These are phyloP conservation scores for Straminergon stramineum DNA, from an alignment of 225 moss, liverwort and hornwort genomes.

Conservation along the genomic window DNA sequence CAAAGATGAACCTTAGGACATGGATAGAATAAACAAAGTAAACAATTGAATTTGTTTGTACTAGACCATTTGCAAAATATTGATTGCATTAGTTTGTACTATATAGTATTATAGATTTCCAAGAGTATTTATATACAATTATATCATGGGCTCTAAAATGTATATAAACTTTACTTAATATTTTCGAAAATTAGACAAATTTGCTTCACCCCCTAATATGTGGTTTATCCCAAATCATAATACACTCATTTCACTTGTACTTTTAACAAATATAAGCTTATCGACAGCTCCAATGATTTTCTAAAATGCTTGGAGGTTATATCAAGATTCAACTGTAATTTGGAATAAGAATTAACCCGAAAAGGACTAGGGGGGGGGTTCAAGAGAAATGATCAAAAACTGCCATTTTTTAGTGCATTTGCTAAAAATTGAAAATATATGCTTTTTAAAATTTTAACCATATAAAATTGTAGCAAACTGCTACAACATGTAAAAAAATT, in stretches of 20 bases:
- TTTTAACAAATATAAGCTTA: not conserved
- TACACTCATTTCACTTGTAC: not conserved
- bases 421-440: not conserved
- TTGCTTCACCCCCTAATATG: not conserved
- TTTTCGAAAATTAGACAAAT: not conserved
- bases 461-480: not conserved
- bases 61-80: fast-evolving
- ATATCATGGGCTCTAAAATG: fast-evolving
- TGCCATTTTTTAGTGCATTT: not conserved
- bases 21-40: not conserved
- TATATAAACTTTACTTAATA: not conserved
- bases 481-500: not conserved
- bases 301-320: fast-evolving
- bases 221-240: not conserved
- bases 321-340: not conserved
- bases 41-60: not conserved
- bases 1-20: not conserved
- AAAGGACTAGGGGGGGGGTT: fast-evolving
- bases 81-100: not conserved
- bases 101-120: fast-evolving
- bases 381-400: not conserved
- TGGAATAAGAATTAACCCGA: not conserved
- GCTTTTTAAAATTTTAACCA: not conserved
- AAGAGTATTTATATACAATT: not conserved
- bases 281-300: not conserved